phyloP scores from a whole-genome alignment of 768 basidiomycete genomes.

The Dacryopinax spathularia region DNA sequence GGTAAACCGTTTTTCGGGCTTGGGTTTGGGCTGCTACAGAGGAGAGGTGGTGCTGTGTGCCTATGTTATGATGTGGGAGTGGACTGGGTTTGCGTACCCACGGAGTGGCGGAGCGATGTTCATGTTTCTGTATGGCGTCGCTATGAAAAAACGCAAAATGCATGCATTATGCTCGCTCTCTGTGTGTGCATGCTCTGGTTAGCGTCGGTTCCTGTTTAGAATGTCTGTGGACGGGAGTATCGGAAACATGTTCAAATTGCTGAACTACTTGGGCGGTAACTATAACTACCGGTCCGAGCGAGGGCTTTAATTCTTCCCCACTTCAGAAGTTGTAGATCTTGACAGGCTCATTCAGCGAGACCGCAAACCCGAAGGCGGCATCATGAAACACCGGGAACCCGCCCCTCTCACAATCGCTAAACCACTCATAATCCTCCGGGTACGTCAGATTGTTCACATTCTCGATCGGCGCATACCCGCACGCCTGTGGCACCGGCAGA shows the following conservation, averaged over 20 bases:
- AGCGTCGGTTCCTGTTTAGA: not conserved
- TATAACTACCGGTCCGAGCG: too few species aligned
- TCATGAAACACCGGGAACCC: not conserved
- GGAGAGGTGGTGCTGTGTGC: not conserved
- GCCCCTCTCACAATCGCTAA: not conserved
- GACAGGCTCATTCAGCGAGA: not conserved
- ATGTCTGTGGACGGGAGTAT: too few species aligned
- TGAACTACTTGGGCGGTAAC: too few species aligned
- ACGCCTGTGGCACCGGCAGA: not conserved
- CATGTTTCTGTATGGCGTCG: not conserved
- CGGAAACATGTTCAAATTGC: too few species aligned
- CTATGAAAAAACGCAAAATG: not conserved
- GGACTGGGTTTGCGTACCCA: conserved; percentile 1
- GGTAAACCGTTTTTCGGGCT: conserved; percentile 42
- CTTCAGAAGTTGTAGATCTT: not conserved
- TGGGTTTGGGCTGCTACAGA: not conserved
- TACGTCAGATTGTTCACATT: not conserved
- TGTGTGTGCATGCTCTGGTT: not conserved
- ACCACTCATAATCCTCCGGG: not conserved
- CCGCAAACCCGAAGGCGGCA: not conserved
- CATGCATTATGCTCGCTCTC: not conserved
- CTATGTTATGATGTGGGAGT: not conserved
- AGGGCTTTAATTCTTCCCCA: too few species aligned
- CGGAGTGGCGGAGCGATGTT: not conserved
- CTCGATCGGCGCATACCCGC: not conserved